Evolutionary conservation across 1,284 basidiomycete genomes (phyloP), one percentile per base, ranked within the genome.

Genomic region (Rhodotorula sp.): DNA sequence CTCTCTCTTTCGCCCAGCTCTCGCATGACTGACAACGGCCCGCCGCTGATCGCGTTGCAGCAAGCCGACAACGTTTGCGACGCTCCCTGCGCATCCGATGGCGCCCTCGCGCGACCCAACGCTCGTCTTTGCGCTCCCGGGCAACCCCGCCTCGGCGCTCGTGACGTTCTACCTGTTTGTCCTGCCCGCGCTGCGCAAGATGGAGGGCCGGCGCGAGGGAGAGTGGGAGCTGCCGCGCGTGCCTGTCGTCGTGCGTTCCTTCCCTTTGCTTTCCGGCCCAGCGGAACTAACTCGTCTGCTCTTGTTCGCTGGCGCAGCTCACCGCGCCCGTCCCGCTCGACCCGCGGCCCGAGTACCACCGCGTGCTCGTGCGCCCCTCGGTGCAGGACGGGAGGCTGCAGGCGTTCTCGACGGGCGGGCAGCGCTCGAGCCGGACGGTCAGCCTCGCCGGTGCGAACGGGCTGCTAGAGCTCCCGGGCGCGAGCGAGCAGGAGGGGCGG

Each of bases 81-180:
- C 87, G 5, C 83, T 93, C 36, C 89, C 88, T 0, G 58, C 73
- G 9, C 66, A 68, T 34, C 69, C 70, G 65, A 53, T 77, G 46
- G 60, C 81, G 75, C 69, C 75, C 44, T 59, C 80, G 17, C 77
- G 34, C 15, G 75, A 73, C n/a, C 75, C 78, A 48, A 89, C 88
- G 74, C 87, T 88, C 9, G 78, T 93, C 8, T 94, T 95, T 78
- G 91, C 91, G 0, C 85, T 95, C 1, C 92, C 92, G 0, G 93
- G 92, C 1, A 94, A 94, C 79, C 93, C 93, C 0, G 92, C 93
- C 0, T 89, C 88, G 10, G 93, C 92, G 17, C 84, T 94, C n/a
- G 92, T 94, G 5, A 92, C 88, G 25, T 94, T 94, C 81, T 87
- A 92, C 79, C 80, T 94, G 12, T 94, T 94, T 79, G 92, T 93